Conservation (phyloP, 495 filamentous ascomycete species). For the Cercophora sp. region DNA sequence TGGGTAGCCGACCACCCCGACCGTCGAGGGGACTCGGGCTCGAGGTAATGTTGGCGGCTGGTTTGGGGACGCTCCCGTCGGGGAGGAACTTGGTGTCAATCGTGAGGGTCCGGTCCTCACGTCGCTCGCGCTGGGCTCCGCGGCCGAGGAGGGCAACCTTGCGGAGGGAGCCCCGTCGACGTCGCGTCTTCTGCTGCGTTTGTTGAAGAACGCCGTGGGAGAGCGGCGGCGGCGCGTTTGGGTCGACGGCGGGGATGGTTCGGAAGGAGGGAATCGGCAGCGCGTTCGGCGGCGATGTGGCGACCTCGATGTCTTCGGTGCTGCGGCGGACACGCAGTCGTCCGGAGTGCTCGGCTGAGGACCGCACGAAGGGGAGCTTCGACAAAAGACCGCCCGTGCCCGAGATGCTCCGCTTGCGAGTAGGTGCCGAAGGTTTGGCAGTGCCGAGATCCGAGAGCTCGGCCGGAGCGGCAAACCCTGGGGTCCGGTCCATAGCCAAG, state of each 20-base stretch:
- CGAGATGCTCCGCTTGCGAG: constrained; percentile 30
- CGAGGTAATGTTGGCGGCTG: neutral
- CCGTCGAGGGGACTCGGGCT: neutral
- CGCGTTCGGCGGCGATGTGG: constrained; percentile 6
- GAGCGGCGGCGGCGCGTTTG: constrained; percentile 34
- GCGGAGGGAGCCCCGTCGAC: constrained; percentile 71
- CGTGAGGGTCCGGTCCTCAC: constrained; percentile 42
- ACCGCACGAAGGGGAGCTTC: constrained; percentile 60
- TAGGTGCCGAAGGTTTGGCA: constrained; percentile 15
- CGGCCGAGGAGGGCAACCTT: constrained; percentile 77
- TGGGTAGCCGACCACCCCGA: too few relatives aligned
- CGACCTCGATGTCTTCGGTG: constrained; percentile 29
- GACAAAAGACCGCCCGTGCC: constrained; percentile 61
- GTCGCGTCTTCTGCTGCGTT: constrained; percentile 67
- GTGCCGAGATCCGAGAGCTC: constrained; percentile 11
- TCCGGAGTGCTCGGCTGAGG: constrained; percentile 38
- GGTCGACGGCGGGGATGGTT: constrained; percentile 29
- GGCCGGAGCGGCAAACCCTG: constrained; percentile 1
- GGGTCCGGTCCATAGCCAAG: constrained; percentile 21
- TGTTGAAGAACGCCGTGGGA: constrained; percentile 43
- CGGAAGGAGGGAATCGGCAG: constrained; percentile 26
- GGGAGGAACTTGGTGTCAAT: constrained; percentile 36
- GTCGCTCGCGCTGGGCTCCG: constrained; percentile 56
- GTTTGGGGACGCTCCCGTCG: neutral
- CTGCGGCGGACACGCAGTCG: constrained; percentile 39